Base-by-base conservation (phyloP, 78 protist species). In the Andalucia godoyi region DNA sequence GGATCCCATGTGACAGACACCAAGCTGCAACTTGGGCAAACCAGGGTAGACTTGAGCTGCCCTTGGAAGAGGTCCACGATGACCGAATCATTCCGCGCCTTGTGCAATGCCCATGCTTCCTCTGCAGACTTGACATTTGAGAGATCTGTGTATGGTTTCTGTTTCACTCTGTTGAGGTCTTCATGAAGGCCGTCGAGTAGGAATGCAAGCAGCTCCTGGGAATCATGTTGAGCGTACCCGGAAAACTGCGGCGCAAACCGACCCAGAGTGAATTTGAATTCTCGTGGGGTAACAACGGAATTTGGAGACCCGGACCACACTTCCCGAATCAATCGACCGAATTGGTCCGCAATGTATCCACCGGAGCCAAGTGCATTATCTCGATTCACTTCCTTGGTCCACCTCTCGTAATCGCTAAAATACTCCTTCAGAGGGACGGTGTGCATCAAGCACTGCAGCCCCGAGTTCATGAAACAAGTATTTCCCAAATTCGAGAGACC, bases 401-500 rank as follows among this genome's bases (percentile, higher is more conserved):
- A 76, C 42, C 27, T 45, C 41, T 66, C 76, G 21, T 66, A 30
- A 13, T 66, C 18, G n/a, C n/a, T n/a, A 34, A 89, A 83, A 65
- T 80, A 84, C 58, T 79, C 72, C 27, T 47, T 30, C 30, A 89
- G 57, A 25, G 49, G 71, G 38, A 67, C 39, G 13, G 83, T 69
- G 63, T 88, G 57, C 37, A 78, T 79, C 42, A 91, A 52, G 76
- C 94, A 88, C 79, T 91, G 97, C 21, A 92, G 41, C n/a, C 76
- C 86, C 2, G 84, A 9, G 60, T 91, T 91, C 94, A 91, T 88
- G 72, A 75, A 91, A 72, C 97, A 91, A 9, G 97, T 91, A 55
- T 91, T 91, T 34, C 97, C 97, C 34, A 90, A 70, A 53, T 92
- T 92, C 17, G 37, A 15, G 32, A 91, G 58, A 1, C 94, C 94